These are phyloP conservation scores for Plasmopara halstedii DNA, from an alignment of 352 stramenopile genomes.

Conservation along the genomic window DNA sequence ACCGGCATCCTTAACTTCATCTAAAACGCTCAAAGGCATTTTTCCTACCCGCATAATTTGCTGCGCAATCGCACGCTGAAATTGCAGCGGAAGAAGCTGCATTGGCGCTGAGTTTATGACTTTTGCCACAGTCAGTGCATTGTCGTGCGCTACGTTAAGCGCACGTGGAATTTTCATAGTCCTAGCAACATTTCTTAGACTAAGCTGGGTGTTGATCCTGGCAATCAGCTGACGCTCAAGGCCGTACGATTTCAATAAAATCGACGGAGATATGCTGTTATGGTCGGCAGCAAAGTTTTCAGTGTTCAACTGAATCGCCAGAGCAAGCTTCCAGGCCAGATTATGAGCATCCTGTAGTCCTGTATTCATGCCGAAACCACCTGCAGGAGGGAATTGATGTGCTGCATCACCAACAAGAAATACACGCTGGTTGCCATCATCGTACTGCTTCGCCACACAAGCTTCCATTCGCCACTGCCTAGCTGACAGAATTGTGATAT, in stretches of 20 bases:
- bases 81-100: constrained; percentile 38
- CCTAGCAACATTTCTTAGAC: constrained; percentile 77
- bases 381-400: constrained; percentile 89
- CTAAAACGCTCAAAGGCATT: constrained; percentile 48
- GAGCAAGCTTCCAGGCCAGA: constrained; percentile 87
- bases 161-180: constrained; percentile 79
- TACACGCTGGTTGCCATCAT: constrained; percentile 39
- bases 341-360: constrained; percentile 90
- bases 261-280: constrained; percentile 6
- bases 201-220: constrained; percentile 74
- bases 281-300: not conserved
- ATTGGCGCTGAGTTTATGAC: constrained; percentile 60
- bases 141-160: constrained; percentile 76
- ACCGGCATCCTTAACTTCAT: constrained; percentile 20
- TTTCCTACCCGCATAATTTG: constrained; percentile 62
- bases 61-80: constrained; percentile 62
- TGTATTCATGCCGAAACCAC: constrained; percentile 91
- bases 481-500: constrained; percentile 77
- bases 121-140: constrained; percentile 47
- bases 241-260: constrained; percentile 73
- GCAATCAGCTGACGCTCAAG: constrained; percentile 66
- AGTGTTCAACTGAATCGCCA: constrained; percentile 32
- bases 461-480: constrained; percentile 91
- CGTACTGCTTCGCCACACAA: constrained; percentile 85
- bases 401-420: constrained; percentile 90